phyloP scores from a whole-genome alignment of 257 asterid species.

The Echites panduratus region DNA sequence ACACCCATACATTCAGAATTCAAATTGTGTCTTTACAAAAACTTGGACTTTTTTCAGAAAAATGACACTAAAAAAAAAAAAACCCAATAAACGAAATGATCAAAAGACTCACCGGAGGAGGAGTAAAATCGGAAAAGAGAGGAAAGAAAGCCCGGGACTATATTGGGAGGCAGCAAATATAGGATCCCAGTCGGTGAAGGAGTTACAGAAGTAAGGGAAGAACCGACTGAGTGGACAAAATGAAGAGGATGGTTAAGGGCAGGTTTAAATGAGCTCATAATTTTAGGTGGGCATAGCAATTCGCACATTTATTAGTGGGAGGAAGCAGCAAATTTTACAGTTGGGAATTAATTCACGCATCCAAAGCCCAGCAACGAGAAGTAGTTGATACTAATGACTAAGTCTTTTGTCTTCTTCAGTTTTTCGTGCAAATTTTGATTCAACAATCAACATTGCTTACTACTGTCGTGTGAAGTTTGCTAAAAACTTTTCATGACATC shows the following conservation, averaged over 20 bases:
- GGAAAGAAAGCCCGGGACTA: slow-evolving; percentile 15
- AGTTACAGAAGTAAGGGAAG: slow-evolving; percentile 12
- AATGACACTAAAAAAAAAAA: background rate
- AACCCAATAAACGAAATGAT: background rate
- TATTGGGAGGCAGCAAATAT: slow-evolving; percentile 18
- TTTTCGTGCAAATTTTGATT: background rate
- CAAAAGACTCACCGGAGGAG: slow-evolving; percentile 40
- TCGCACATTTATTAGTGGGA: slow-evolving; percentile 12
- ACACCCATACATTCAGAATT: background rate
- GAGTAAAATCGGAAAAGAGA: slow-evolving; percentile 32
- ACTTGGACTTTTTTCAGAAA: background rate
- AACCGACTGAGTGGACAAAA: slow-evolving; percentile 11
- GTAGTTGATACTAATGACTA: background rate
- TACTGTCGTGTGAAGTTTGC: too few species aligned
- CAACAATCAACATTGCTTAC: too few species aligned
- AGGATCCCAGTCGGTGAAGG: slow-evolving; percentile 13
- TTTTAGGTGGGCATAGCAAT: slow-evolving; percentile 36
- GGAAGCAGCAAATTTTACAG: background rate
- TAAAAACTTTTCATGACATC: background rate
- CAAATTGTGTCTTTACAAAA: background rate
- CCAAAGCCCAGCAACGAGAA: background rate
- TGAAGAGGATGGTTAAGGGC: slow-evolving; percentile 24
- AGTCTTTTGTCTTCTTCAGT: too few species aligned
- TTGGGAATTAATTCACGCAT: background rate
- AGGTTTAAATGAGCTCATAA: slow-evolving; percentile 41